Conservation (phyloP, 2,329 filamentous ascomycete species). For the Aspergillus ochraceus region DNA sequence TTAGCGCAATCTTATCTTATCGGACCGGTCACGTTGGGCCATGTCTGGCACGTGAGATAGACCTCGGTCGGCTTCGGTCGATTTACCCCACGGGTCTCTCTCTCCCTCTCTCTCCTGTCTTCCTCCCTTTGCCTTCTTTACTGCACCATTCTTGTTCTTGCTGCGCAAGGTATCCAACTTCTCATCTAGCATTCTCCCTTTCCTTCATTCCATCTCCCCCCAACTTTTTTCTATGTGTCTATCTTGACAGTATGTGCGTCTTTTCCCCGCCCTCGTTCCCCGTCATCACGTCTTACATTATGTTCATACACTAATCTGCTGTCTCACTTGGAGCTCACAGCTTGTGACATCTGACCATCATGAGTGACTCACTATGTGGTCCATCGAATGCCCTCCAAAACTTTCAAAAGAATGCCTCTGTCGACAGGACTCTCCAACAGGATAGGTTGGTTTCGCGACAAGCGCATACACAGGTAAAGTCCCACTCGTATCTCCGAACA, state of each 20-base stretch:
- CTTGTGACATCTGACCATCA: constrained; percentile 35
- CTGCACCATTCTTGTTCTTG: not conserved
- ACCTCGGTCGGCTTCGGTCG: constrained; percentile 19
- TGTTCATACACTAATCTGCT: not conserved
- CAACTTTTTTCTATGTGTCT: not conserved
- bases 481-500: not conserved
- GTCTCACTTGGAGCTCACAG: not conserved
- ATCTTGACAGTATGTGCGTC: not conserved
- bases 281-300: not conserved
- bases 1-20: constrained; percentile 31
- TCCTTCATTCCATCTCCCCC: too few species aligned
- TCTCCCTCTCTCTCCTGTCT: constrained; percentile 1
- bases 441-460: constrained; percentile 62
- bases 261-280: too few species aligned
- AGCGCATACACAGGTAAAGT: constrained; percentile 55
- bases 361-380: constrained; percentile 70
- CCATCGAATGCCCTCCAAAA: constrained; percentile 74
- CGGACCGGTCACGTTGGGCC: constrained; percentile 12
- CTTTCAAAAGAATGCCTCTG: constrained; percentile 68
- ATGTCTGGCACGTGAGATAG: constrained; percentile 21
- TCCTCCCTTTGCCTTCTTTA: constrained; percentile 6
- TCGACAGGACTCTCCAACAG: constrained; percentile 71
- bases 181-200: too few species aligned
- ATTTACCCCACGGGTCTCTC: constrained; percentile 16
- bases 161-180: too few species aligned